Conservation (phyloP, 768 basidiomycete genomes). For the Royoungia palumana region DNA sequence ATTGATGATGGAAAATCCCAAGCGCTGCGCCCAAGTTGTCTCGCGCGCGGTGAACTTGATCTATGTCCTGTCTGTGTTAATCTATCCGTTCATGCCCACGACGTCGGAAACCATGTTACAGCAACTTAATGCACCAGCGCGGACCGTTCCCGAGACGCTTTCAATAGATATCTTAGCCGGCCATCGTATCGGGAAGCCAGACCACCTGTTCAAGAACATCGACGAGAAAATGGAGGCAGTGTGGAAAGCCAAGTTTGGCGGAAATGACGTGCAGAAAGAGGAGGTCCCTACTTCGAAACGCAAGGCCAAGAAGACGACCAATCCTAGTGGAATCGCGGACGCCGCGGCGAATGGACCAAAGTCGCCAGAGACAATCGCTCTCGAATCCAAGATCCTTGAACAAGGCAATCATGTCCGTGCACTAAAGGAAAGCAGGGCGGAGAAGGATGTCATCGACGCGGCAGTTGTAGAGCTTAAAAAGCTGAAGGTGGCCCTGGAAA, state of each 20-base stretch:
- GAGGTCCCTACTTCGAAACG: constrained; percentile 44
- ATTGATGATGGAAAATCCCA: constrained; percentile 74
- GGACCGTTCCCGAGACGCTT: constrained; percentile 70
- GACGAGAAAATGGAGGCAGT: constrained; percentile 85
- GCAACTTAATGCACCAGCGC: constrained; percentile 88
- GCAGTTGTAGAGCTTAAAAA: constrained; percentile 64
- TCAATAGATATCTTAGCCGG: constrained; percentile 82
- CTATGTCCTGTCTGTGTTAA: constrained; percentile 78
- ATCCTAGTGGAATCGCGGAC: constrained; percentile 45
- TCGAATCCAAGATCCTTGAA: constrained; percentile 70
- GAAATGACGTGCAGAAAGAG: constrained; percentile 44
- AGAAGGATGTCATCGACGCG: constrained; percentile 42
- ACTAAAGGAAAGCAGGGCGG: constrained; percentile 50
- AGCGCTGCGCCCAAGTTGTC: constrained; percentile 86
- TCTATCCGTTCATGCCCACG: constrained; percentile 96
- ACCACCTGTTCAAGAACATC: constrained; percentile 90
- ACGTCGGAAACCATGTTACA: constrained; percentile 75
- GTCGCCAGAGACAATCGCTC: constrained; percentile 64
- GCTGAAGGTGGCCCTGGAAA: constrained; percentile 44
- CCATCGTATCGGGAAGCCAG: constrained; percentile 81
- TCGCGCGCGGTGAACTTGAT: constrained; percentile 90
- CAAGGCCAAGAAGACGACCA: constrained; percentile 54
- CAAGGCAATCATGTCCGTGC: constrained; percentile 74
- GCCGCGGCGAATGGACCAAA: constrained; percentile 50
- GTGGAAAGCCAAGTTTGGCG: constrained; percentile 80